Base-by-base conservation (phyloP, 176 grass and related monocot genomes). In the Cocos nucifera region DNA sequence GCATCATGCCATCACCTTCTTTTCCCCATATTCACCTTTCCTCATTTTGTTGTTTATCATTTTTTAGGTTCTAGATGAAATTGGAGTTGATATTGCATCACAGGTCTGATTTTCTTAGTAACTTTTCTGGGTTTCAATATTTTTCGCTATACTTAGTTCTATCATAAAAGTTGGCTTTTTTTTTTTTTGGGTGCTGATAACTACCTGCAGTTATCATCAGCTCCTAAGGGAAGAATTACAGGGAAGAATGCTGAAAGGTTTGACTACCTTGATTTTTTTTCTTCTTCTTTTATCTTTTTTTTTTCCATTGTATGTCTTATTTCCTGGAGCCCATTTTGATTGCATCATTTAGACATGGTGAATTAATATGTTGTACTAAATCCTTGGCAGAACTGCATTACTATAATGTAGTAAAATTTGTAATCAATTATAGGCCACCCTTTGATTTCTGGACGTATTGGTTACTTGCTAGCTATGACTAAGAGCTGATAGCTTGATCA, bases 181-280 rank as follows among this genome's bases (percentile, higher is more conserved):
- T 63, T 23, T 30, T 30, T 30, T 30, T 27, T 27, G 0, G 0
- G 18, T 53, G 20, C 60, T 53, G 28, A 54, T 61, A 72, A 32
- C 3, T 77, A 54, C 17, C 8, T 78, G 15, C 54, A 98, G 88
- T 71, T 98, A 53, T 93, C 94, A 73, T 89, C 81, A 39, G 94
- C 85, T 69, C 94, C 94, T 49, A 98, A 86, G 81, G 88, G 88
- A 83, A 98, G 24, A 83, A 63, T 98, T 50, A 70, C 79, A 16
- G 88, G 81, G 65, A 93, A 98, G 82, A 83, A 92, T 51, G 79
- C 82, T 71, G 88, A 89, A 67, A 98, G 94, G 94, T 98, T 79
- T 44, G 60, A 15, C 48, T 20, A 17, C 63, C 68, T 52, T 32
- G 62, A 57, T 27, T n/a, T 66, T 26, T 3, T 60, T 35, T 54